These are phyloP conservation scores for Hirsutella minnesotensis DNA, from an alignment of 2,329 filamentous ascomycete genomes.

Conservation along the genomic window DNA sequence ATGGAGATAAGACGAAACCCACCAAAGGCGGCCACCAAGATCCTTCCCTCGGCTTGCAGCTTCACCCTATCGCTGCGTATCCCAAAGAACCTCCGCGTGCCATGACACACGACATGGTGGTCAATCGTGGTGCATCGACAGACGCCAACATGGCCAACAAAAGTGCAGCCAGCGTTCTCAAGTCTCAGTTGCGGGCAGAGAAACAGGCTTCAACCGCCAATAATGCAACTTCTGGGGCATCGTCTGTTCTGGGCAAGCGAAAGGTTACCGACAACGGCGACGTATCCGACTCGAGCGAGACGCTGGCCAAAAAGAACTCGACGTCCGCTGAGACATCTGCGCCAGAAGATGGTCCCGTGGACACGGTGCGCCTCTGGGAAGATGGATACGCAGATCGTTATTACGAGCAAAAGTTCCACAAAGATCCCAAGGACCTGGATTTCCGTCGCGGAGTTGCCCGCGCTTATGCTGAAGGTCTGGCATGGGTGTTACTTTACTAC, in stretches of 20 bases:
- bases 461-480: constrained; percentile 87
- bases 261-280: constrained; percentile 48
- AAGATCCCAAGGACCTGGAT: constrained; percentile 65
- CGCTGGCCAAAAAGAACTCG: constrained; percentile 45
- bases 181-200: constrained; percentile 57
- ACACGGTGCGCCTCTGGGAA: constrained; percentile 88
- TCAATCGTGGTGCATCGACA: constrained; percentile 55
- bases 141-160: constrained; percentile 79
- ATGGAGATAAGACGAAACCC: constrained; percentile 6
- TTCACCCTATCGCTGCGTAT: constrained; percentile 34
- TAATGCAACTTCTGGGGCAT: constrained; percentile 18
- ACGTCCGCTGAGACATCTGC: constrained; percentile 23
- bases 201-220: constrained; percentile 7
- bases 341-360: constrained; percentile 53
- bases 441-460: constrained; percentile 83
- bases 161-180: constrained; percentile 81
- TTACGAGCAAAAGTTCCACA: constrained; percentile 92
- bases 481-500: constrained; percentile 94
- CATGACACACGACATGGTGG: constrained; percentile 79
- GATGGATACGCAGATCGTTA: constrained; percentile 91
- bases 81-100: constrained; percentile 40
- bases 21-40: constrained; percentile 22
- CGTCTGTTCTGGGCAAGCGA: constrained; percentile 56
- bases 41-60: constrained; percentile 17
- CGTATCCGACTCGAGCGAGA: constrained; percentile 42